Evolutionary conservation across 2,329 filamentous ascomycete species (phyloP).

Genomic region (Colletotrichum paranaense): DNA sequence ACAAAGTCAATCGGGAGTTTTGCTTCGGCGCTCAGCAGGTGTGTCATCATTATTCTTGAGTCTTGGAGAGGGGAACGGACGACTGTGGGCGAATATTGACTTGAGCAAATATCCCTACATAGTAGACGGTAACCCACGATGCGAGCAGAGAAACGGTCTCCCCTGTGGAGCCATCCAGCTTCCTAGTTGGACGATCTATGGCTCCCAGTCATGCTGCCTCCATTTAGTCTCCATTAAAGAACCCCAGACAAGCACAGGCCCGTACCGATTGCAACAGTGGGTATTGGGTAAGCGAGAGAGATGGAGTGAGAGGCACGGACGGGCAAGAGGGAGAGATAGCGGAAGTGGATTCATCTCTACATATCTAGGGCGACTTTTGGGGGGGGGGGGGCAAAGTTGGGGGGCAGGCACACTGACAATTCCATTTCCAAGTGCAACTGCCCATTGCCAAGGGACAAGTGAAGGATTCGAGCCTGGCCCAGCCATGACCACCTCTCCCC

Average conservation of each 20-base stretch:
- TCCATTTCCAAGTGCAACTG: not conserved
- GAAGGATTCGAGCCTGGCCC: slow-evolving; percentile 7
- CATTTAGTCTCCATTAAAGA: slow-evolving; percentile 4
- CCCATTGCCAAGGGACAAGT: not conserved
- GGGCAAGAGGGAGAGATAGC: slow-evolving; percentile 10
- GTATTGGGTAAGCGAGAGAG: not conserved
- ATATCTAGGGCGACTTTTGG: not conserved
- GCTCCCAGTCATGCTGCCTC: not conserved
- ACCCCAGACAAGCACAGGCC: slow-evolving; percentile 26
- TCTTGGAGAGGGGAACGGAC: not conserved
- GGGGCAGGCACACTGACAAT: not conserved
- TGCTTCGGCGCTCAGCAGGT: not conserved
- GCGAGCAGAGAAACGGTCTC: not conserved
- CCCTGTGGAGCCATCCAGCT: not conserved
- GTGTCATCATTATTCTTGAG: not conserved
- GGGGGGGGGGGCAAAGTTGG: not conserved
- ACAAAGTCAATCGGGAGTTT: slow-evolving; percentile 5
- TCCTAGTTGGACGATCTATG: not conserved
- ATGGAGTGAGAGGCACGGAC: not conserved
- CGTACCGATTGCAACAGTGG: slow-evolving; percentile 5
- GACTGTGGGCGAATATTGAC: not conserved
- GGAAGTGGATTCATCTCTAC: not conserved
- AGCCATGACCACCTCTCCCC: not conserved
- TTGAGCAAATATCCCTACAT: not conserved
- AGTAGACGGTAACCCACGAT: not conserved